Percentiles rank a stretch among this genome's conserved stretches.
These are phyloP conservation scores for Daldinia sp. DNA, from an alignment of 2,329 filamentous ascomycete species.

Conservation along the genomic window DNA sequence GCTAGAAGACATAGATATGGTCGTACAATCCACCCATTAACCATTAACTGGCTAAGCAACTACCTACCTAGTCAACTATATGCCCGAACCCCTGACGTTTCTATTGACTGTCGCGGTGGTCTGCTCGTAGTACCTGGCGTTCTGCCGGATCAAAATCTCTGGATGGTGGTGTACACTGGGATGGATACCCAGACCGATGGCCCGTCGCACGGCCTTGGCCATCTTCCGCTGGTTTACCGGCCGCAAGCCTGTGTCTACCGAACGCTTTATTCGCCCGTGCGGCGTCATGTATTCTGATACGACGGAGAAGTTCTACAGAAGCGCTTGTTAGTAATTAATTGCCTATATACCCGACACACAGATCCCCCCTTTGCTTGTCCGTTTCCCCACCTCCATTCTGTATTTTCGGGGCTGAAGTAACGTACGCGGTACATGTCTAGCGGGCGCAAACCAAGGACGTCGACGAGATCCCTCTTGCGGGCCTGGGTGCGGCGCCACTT, in stretches of 20 bases:
- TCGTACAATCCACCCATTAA: neutral
- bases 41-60: too few species aligned
- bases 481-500: constrained; percentile 74
- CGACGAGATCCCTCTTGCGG: constrained; percentile 75
- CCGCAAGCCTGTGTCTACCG: constrained; percentile 78
- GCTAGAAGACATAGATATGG: neutral
- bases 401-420: constrained; percentile 16
- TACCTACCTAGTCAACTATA: neutral
- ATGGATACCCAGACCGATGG: constrained; percentile 89
- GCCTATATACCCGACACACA: neutral
- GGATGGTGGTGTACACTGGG: constrained; percentile 91
- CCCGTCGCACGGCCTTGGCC: constrained; percentile 88
- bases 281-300: constrained; percentile 88
- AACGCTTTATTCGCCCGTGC: constrained; percentile 84
- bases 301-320: constrained; percentile 86
- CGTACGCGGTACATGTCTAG: constrained; percentile 85
- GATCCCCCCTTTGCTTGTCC: too few species aligned
- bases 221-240: constrained; percentile 92
- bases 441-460: constrained; percentile 81
- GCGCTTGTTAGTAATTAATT: neutral
- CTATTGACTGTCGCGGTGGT: constrained; percentile 28
- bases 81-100: constrained; percentile 11
- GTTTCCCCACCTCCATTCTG: too few species aligned
- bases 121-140: constrained; percentile 29
- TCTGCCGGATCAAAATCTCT: constrained; percentile 68